Conservation (phyloP, 2,329 filamentous ascomycete species). For the Gyromitra esculenta region DNA sequence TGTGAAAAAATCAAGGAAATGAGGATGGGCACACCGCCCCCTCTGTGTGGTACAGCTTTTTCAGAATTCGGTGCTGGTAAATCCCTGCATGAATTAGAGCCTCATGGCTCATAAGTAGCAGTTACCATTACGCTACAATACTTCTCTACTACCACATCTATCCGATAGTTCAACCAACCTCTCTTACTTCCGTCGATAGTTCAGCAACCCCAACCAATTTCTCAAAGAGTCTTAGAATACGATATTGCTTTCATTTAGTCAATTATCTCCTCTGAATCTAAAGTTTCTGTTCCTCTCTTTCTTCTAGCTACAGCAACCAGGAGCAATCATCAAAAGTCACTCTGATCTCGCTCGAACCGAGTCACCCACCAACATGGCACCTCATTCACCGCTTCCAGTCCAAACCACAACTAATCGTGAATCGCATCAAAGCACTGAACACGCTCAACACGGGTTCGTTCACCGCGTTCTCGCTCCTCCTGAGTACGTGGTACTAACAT, state of each 20-base stretch:
- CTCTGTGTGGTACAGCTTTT: too few species aligned
- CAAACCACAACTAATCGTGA: background rate
- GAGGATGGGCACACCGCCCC: background rate
- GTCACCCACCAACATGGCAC: conserved; percentile 6
- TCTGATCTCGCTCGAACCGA: background rate
- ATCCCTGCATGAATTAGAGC: background rate
- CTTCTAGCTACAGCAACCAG: background rate
- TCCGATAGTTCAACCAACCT: background rate
- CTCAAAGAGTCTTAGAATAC: background rate
- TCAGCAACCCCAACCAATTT: background rate
- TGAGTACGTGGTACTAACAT: conserved; percentile 8
- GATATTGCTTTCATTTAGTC: background rate
- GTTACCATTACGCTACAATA: background rate
- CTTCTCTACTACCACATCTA: background rate
- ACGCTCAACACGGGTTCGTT: conserved; percentile 1
- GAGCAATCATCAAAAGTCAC: conserved; percentile 1
- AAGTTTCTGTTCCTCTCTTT: background rate
- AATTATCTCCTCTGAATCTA: background rate
- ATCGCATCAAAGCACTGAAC: background rate
- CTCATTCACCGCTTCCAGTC: background rate
- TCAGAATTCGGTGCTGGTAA: too few species aligned
- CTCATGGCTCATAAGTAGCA: background rate
- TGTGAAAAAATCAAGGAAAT: background rate
- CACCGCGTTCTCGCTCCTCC: background rate
- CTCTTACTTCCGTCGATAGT: background rate